Base-by-base conservation (phyloP, 2,329 filamentous ascomycete genomes). In the Ophiostoma ips region DNA sequence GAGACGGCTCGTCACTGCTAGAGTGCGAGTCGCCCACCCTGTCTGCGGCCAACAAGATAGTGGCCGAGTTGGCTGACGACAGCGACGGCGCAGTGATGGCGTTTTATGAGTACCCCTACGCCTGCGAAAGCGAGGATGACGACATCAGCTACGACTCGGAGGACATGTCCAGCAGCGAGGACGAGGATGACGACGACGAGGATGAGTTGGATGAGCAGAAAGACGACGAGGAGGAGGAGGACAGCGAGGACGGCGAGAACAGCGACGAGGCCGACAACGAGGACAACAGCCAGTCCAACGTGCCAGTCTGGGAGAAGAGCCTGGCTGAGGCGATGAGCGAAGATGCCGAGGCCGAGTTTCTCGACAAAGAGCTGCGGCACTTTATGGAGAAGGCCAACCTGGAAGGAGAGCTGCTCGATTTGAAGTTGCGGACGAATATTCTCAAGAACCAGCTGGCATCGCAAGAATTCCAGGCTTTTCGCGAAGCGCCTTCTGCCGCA, bases 161-260 rank as follows among this genome's bases (percentile, higher is more conserved):
- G 3, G 48, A 49, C 10, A 48, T 30, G 2, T 31, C 24, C 5
- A 18, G 16, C 28, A 38, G 40, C 12, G 43, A 43, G 2, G 36
- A 47, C 2, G 44, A 44, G 1, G 28, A 31, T 1, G 49, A 52
- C 2, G 44, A 50, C 12, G 46, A 35, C 2, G 19, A 44, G 0
- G 48, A 35, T 8, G 49, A 24, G 6, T 13, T n/a, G 3, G 44
- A 31, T 1, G 37, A 38, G 5, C 19, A 48, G 0, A 31, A 46
- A 6, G 19, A 41, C 9, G 35, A 9, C 2, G 47, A 50, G 13
- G 41, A 45, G 15, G 43, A 47, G 7, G 37, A 45, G 18, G 45
- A 28, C 4, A 44, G 47, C 18, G 13, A 52, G n/a, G 33, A 21
- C 18, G 6, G 35, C 1, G 50, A 54, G 33, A 36, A 52, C 10